Base-by-base conservation (phyloP, 2,329 filamentous ascomycete genomes). In the Akanthomyces lecanii region DNA sequence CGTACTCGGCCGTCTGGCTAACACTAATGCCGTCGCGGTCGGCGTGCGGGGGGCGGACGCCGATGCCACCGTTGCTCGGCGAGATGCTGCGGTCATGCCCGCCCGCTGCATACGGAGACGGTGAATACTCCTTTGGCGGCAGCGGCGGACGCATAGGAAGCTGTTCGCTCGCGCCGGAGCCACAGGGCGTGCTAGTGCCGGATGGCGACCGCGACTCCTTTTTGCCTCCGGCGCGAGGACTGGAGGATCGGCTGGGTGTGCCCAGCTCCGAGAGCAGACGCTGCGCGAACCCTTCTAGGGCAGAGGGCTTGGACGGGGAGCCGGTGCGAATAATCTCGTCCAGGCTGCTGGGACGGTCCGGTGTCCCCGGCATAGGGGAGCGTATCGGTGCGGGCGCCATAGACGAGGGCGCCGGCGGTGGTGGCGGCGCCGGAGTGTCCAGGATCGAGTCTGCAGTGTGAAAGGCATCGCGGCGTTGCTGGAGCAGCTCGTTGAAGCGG, bases 401-500 rank as follows among this genome's bases (percentile, higher is more conserved):
- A 33, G 50, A 40, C 5, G 38, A 11, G 18, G 57, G 21, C 7
- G 47, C 25, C 6, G 58, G 48, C 23, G 59, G 50, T 5, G 50
- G 58, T 23, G 48, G 58, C n/a, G 58, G 48, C 4, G 65, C 74
- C 42, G 69, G 75, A 48, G 75, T 77, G 57, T 72, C 70, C 48
- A 78, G 71, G 33, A 81, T 79, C 7, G 78, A 70, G 66, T 85
- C 83, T 2, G 85, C 84, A 3, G 83, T 84, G 68, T 85, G 83
- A 68, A 89, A 89, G 0, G 84, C 85, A 65, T 87, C 83, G 5
- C 85, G 84, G 14, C 81, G 86, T 73, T 82, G 86, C 75, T 82
- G 87, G 4, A 92, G 77, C 2, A 92, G 79, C 44, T 89, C 86
- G 58, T 91, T 87, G 70, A 92, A 93, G 44, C 90, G 85, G 0